Base-by-base conservation (phyloP, 495 filamentous ascomycete species). In the Aspergillus egyptiacus region DNA sequence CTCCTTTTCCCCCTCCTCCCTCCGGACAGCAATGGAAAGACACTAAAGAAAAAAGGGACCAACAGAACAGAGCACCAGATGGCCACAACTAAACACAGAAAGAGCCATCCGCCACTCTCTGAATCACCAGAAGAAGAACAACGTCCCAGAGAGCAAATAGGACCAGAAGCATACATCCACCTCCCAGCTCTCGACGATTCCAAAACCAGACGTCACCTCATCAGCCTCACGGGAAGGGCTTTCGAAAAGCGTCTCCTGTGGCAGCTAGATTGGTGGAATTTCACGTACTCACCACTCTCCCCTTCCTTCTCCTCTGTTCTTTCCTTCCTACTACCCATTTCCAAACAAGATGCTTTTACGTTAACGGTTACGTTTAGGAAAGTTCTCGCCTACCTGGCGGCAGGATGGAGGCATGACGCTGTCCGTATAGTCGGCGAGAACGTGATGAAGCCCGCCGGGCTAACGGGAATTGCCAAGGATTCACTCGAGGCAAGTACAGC, bases 1-100 rank as follows among this genome's bases (percentile, higher is more conserved):
- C 15, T 1, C 46, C 9, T 13, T n/a, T n/a, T n/a, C n/a, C n/a
- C n/a, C n/a, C 14, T 30, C 24, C 49, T 36, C 10, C 40, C 30
- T 19, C 36, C 9, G 48, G 6, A 17, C 2, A 13, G 8, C 13
- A 28, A 28, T 50, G 19, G 15, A 39, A 6, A 6, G 20, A 14
- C n/a, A n/a, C 6, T n/a, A 13, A 22, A 1, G 18, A 10, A 4
- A 20, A 20, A 43, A 32, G 8, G 2, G 5, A 6, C 14, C n/a
- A n/a, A 32, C 50, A 85, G 82, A 50, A 87, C 86, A 35, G 87
- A 93, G 64, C 86, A 86, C 57, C 66, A 79, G 54, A 78, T 84
- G 61, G 82, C 82, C 51, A 74, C 77, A n/a, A 65, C 78, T 42
- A 88, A 84, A 63, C 77, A 77, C n/a, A 14, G 65, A 31, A 17